A percentile compares a stretch with the other conserved stretches of the same genome.
Conservation (phyloP, 106 monocot species). For the Dendrobium nobile region DNA sequence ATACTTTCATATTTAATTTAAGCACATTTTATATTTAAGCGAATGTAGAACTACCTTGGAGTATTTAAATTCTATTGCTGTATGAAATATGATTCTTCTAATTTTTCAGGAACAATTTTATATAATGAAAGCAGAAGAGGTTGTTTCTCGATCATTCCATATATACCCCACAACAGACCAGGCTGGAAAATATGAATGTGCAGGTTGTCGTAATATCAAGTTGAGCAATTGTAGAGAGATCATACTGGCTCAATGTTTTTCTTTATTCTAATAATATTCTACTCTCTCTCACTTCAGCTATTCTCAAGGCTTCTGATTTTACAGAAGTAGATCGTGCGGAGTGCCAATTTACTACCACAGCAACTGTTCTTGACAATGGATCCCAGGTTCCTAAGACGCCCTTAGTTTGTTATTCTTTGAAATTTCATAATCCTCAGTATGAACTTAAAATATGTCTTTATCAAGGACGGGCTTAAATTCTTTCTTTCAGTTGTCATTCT, state of each 20-base stretch:
- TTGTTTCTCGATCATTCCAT: slow-evolving; percentile 57
- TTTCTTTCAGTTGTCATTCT: not conserved
- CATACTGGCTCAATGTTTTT: not conserved
- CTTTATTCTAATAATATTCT: slow-evolving; percentile 6
- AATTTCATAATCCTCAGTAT: not conserved
- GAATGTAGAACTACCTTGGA: not conserved
- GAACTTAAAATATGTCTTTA: not conserved
- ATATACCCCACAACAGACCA: slow-evolving; percentile 76
- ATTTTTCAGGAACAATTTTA: slow-evolving; percentile 77
- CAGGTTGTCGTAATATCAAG: slow-evolving; percentile 42
- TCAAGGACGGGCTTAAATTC: not conserved
- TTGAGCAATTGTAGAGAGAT: not conserved
- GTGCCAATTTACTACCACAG: slow-evolving; percentile 79
- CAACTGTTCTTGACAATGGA: slow-evolving; percentile 93
- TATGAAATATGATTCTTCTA: not conserved
- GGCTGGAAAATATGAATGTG: slow-evolving; percentile 82
- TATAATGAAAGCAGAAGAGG: slow-evolving; percentile 83
- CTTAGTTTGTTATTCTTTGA: not conserved
- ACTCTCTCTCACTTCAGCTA: slow-evolving; percentile 36
- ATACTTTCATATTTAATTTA: no score
- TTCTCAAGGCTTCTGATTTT: slow-evolving; percentile 91
- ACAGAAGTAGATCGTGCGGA: slow-evolving; percentile 79
- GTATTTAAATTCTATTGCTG: not conserved
- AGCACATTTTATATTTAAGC: no score
- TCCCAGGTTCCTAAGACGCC: slow-evolving; percentile 49